These are phyloP conservation scores for Pleurotus tuoliensis DNA, from an alignment of 768 basidiomycete genomes.

Conservation along the genomic window DNA sequence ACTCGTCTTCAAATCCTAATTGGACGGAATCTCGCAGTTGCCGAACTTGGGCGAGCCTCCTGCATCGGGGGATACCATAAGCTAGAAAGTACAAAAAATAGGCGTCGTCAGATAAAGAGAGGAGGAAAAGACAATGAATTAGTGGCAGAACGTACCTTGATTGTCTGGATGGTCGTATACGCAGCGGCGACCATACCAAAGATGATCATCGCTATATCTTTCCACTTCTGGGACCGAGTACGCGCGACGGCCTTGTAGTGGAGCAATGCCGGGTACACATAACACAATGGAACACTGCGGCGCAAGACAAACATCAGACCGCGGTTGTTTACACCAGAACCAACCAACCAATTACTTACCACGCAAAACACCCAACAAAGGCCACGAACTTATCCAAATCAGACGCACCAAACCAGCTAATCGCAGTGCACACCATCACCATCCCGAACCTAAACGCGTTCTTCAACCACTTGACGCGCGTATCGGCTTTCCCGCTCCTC, in stretches of 20 bases:
- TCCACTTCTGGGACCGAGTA: conserved; percentile 59
- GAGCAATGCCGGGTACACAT: conserved; percentile 90
- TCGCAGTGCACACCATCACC: conserved; percentile 74
- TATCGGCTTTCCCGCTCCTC: conserved; percentile 77
- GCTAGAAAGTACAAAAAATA: neutral
- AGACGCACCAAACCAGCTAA: conserved; percentile 78
- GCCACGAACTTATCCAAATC: conserved; percentile 97
- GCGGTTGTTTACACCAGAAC: neutral
- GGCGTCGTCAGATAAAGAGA: neutral
- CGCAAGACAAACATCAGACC: neutral
- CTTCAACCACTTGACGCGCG: conserved; percentile 93
- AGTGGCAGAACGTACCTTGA: conserved; percentile 46
- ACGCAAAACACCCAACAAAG: conserved; percentile 90
- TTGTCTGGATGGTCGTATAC: conserved; percentile 80
- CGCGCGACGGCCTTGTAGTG: conserved; percentile 85
- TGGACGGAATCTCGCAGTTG: conserved; percentile 8
- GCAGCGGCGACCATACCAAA: conserved; percentile 71
- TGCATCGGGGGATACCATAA: conserved; percentile 9
- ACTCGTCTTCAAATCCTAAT: neutral
- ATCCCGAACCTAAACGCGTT: conserved; percentile 78
- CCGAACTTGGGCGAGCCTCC: conserved; percentile 11
- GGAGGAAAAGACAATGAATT: neutral
- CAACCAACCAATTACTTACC: conserved; percentile 44
- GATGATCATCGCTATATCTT: conserved; percentile 68
- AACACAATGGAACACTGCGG: conserved; percentile 84